phyloP scores from a whole-genome alignment of 2,329 filamentous ascomycete species.

The Atkinsonella hypoxylon region DNA sequence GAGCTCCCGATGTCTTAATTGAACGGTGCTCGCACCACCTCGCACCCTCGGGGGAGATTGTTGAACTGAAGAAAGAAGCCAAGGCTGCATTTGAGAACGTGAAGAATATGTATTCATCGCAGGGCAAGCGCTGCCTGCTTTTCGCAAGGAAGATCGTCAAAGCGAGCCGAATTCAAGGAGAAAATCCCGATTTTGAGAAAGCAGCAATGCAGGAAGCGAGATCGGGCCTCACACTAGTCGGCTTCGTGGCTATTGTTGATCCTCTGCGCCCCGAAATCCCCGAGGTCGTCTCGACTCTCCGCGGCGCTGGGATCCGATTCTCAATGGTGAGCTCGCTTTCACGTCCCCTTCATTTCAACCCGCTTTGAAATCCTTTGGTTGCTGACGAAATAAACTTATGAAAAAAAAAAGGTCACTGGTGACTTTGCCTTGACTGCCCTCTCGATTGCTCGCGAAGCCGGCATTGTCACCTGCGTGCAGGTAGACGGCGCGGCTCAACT shows the following conservation, averaged over 20 bases:
- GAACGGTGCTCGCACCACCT: conserved; percentile 47
- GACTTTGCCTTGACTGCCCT: conserved; percentile 66
- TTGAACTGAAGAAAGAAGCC: conserved; percentile 34
- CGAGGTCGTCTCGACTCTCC: conserved; percentile 51
- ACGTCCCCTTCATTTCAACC: not conserved
- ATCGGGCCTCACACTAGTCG: conserved; percentile 54
- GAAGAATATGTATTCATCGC: conserved; percentile 57
- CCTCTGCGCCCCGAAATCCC: conserved; percentile 64
- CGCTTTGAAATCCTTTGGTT: too few species aligned
- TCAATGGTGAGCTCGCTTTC: conserved; percentile 49
- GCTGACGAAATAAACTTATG: too few species aligned
- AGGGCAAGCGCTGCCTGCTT: conserved; percentile 56
- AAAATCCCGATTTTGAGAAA: conserved; percentile 34
- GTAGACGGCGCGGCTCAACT: conserved; percentile 45
- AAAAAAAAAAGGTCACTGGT: conserved; percentile 47
- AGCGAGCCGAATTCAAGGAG: conserved; percentile 22
- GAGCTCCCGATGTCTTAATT: conserved; percentile 63
- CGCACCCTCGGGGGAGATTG: conserved; percentile 39
- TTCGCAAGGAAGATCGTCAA: conserved; percentile 49
- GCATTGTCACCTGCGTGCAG: conserved; percentile 48
- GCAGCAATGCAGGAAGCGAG: conserved; percentile 42
- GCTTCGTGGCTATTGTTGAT: conserved; percentile 67
- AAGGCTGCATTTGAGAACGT: conserved; percentile 38
- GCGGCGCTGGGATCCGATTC: conserved; percentile 60
- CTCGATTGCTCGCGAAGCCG: conserved; percentile 60